These are phyloP conservation scores for Annulohypoxylon nitens DNA, from an alignment of 495 filamentous ascomycete genomes.

Conservation along the genomic window DNA sequence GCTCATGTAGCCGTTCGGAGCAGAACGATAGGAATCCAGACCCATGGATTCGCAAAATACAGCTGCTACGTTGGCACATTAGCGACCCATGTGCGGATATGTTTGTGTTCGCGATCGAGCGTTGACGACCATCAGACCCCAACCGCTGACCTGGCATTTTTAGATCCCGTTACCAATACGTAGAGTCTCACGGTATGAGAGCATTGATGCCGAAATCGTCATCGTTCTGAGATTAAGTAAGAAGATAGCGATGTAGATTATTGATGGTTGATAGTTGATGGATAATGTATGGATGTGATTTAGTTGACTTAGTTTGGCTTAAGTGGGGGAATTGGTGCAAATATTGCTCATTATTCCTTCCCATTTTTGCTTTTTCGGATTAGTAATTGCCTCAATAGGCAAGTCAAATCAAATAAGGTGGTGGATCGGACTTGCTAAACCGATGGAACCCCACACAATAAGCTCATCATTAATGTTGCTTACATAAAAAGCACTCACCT, in stretches of 20 bases:
- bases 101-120: slow-evolving; percentile 16
- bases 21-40: slow-evolving; percentile 22
- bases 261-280: no score
- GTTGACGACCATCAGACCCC: slow-evolving; percentile 4
- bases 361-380: neutral
- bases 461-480: neutral
- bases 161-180: neutral
- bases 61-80: slow-evolving; percentile 31
- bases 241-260: neutral
- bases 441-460: slow-evolving; percentile 5
- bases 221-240: neutral
- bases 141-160: neutral
- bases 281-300: no score
- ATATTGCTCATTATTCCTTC: neutral
- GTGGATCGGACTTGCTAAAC: neutral
- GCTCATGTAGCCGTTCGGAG: slow-evolving; percentile 23
- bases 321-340: neutral
- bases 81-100: slow-evolving; percentile 8
- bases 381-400: neutral
- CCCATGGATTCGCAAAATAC: slow-evolving; percentile 29
- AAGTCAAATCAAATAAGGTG: neutral
- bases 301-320: neutral
- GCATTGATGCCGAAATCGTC: neutral
- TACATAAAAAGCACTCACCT: neutral
- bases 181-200: neutral